These are phyloP conservation scores for Pyrus betulifolia DNA, from an alignment of 306 rosid genomes.

Conservation along the genomic window DNA sequence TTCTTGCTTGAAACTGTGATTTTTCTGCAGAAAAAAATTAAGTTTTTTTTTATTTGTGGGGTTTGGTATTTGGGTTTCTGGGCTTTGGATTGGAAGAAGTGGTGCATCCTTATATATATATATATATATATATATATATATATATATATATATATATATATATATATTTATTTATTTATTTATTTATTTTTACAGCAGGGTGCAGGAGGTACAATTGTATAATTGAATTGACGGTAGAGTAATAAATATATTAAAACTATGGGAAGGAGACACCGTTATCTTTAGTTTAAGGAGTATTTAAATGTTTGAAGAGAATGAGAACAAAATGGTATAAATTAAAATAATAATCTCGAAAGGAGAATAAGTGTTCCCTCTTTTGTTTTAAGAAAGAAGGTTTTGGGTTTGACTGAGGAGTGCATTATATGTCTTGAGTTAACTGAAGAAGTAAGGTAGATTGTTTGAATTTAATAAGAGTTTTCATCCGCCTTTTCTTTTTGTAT, in stretches of 20 bases:
- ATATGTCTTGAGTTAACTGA: background rate
- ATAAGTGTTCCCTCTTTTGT: constrained; percentile 25
- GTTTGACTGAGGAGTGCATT: background rate
- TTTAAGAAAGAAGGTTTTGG: constrained; percentile 13
- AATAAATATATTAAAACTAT: constrained; percentile 3
- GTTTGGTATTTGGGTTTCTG: constrained; percentile 3
- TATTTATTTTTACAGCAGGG: background rate
- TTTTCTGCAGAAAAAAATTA: constrained; percentile 10
- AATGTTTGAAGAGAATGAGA: constrained; percentile 50
- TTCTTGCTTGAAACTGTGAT: constrained; percentile 5
- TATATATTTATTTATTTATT: too few species aligned
- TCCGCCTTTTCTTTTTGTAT: background rate
- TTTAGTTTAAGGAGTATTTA: constrained; percentile 7
- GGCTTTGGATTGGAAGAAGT: constrained; percentile 5
- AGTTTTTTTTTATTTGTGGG: background rate
- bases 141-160: too few species aligned
- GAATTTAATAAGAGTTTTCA: background rate
- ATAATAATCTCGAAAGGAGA: constrained; percentile 4
- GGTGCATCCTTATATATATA: background rate
- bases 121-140: too few species aligned
- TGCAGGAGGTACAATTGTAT: constrained; percentile 6
- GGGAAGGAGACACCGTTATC: background rate
- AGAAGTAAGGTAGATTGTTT: background rate
- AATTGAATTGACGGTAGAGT: background rate
- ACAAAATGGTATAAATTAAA: constrained; percentile 33